Evolutionary conservation across 176 grass and related monocot genomes (phyloP).

Genomic region (Pharus latifolius): DNA sequence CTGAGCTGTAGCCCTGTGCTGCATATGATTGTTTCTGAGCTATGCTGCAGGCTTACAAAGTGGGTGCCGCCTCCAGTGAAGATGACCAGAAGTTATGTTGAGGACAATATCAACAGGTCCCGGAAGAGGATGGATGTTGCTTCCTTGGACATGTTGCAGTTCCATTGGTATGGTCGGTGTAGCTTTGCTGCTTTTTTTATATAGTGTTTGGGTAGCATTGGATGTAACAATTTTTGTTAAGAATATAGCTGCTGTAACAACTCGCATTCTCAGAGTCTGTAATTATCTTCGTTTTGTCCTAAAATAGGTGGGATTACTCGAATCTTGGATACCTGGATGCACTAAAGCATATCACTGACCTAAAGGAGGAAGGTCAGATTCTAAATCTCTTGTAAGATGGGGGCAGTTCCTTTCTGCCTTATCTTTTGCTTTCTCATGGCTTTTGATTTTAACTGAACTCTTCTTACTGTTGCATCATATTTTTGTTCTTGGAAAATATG

Average conservation of each 20-base stretch:
- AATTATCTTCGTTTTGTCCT: neutral
- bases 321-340: constrained; percentile 95
- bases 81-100: constrained; percentile 71
- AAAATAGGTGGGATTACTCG: constrained; percentile 91
- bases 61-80: constrained; percentile 90
- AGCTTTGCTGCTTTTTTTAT: neutral
- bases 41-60: constrained; percentile 55
- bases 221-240: neutral
- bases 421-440: neutral
- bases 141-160: constrained; percentile 86
- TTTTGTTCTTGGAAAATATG: constrained; percentile 10
- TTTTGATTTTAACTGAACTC: neutral
- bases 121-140: constrained; percentile 84
- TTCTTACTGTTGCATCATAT: constrained; percentile 7
- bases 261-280: no score
- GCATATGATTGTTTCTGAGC: neutral
- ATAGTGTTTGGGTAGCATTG: neutral
- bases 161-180: constrained; percentile 59
- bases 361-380: constrained; percentile 83
- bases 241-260: neutral
- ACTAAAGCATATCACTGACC: constrained; percentile 79
- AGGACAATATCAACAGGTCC: constrained; percentile 74
- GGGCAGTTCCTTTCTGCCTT: neutral
- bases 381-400: neutral
- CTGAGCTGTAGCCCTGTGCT: neutral